A percentile compares a stretch with the other conserved stretches of the same genome.
Conservation (phyloP, 306 rosid species). For the Dalbergia cochinchinensis region DNA sequence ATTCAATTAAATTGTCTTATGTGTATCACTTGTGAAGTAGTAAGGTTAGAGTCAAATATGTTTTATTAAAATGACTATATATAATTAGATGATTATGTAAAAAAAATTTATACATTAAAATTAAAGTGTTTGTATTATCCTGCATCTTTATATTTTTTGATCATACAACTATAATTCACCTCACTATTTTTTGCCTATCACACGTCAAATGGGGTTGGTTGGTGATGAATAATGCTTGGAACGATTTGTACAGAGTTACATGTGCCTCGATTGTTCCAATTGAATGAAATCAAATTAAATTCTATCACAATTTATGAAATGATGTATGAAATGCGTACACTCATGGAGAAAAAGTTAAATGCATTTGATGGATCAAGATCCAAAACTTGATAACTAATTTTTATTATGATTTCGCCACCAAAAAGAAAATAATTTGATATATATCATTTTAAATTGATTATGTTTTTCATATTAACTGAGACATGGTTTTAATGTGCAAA, state of each 20-base stretch:
- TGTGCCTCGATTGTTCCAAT: background rate
- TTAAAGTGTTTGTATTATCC: background rate
- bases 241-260: background rate
- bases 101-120: too few relatives aligned
- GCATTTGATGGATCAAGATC: background rate
- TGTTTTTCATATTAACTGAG: background rate
- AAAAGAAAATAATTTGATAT: background rate
- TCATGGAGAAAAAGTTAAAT: background rate
- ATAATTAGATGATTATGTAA: too few relatives aligned
- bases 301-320: background rate
- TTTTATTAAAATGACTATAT: too few relatives aligned
- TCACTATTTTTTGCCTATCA: too few relatives aligned
- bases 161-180: too few relatives aligned
- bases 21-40: too few relatives aligned
- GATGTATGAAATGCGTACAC: background rate
- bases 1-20: too few relatives aligned
- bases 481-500: background rate
- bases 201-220: background rate
- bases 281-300: background rate
- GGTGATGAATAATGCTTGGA: background rate
- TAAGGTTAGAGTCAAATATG: too few relatives aligned
- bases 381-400: background rate
- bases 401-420: background rate
- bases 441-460: background rate
- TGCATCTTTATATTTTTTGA: background rate